Evolutionary conservation across 2,329 filamentous ascomycete species (phyloP).

Genomic region (Fusarium mexicanum): DNA sequence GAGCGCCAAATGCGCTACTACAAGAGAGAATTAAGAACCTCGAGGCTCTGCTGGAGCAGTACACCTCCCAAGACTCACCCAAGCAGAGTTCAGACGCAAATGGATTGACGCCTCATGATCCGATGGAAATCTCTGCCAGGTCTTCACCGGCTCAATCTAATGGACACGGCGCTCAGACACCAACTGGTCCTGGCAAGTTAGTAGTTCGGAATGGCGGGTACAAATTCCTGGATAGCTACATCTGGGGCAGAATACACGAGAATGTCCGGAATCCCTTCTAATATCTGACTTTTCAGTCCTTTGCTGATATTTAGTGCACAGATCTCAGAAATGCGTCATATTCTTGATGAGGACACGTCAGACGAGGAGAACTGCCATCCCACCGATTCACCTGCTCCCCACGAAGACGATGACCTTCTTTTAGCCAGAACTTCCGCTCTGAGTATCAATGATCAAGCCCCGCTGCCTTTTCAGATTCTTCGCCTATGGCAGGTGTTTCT

Average conservation of each 20-base stretch:
- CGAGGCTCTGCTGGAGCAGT: conserved; percentile 5
- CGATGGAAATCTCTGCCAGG: background rate
- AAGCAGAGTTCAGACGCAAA: background rate
- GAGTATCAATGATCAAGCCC: background rate
- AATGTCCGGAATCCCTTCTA: background rate
- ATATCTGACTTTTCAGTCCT: fast-evolving
- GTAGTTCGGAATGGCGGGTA: conserved; percentile 11
- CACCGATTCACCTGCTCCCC: background rate
- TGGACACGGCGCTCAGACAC: fast-evolving
- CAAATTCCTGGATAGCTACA: conserved; percentile 3
- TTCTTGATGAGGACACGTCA: conserved; percentile 11
- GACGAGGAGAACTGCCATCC: conserved; percentile 1
- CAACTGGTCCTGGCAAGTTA: background rate
- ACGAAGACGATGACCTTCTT: conserved; percentile 9
- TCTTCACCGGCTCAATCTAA: background rate
- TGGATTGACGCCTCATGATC: background rate
- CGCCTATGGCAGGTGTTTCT: conserved; percentile 13
- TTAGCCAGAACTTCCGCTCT: background rate
- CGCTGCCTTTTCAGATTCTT: background rate
- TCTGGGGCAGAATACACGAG: conserved; percentile 4
- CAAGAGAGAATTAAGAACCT: conserved; percentile 18
- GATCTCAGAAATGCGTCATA: conserved; percentile 14
- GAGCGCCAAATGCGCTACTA: conserved; percentile 1
- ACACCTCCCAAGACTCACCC: background rate
- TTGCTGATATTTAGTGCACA: fast-evolving